A percentile compares a stretch with the other conserved stretches of the same genome.
Evolutionary conservation across 2,329 filamentous ascomycete genomes (phyloP).

Genomic region (Drechslera avenae): DNA sequence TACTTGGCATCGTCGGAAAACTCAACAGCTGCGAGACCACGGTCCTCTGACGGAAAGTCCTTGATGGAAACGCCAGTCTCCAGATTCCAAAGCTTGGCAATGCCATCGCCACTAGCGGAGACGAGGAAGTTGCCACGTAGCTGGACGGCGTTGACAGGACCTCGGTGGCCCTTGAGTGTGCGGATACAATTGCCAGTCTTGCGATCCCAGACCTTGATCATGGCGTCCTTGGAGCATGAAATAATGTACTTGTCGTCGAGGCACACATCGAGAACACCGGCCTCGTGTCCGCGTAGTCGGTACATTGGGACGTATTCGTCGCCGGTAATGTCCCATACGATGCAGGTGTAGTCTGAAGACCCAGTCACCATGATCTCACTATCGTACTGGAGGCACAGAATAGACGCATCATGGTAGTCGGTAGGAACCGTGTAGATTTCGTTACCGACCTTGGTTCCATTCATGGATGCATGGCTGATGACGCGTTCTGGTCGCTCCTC

Average conservation of each 20-base stretch:
- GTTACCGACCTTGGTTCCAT: slow-evolving; percentile 54
- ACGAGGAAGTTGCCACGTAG: slow-evolving; percentile 91
- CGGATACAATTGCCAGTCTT: slow-evolving; percentile 75
- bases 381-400: slow-evolving; percentile 94
- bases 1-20: slow-evolving; percentile 94
- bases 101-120: slow-evolving; percentile 90
- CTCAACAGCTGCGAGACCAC: slow-evolving; percentile 92
- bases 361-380: slow-evolving; percentile 91
- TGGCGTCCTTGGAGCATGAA: slow-evolving; percentile 94
- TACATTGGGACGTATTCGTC: slow-evolving; percentile 67
- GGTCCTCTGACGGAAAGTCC: slow-evolving; percentile 87
- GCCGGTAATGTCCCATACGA: slow-evolving; percentile 88
- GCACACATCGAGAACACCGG: slow-evolving; percentile 90
- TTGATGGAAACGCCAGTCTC: slow-evolving; percentile 85
- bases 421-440: slow-evolving; percentile 53
- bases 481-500: slow-evolving; percentile 51
- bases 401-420: slow-evolving; percentile 84
- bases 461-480: slow-evolving; percentile 53
- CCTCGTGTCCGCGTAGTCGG: slow-evolving; percentile 77
- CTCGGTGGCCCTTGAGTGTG: slow-evolving; percentile 81
- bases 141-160: slow-evolving; percentile 95
- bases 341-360: slow-evolving; percentile 88
- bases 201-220: slow-evolving; percentile 93
- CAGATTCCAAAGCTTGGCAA: slow-evolving; percentile 94
- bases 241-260: slow-evolving; percentile 93